Percentiles rank a stretch among this genome's conserved stretches.
Evolutionary conservation across 768 basidiomycete genomes (phyloP).

Genomic region (Mycena kentingensis): DNA sequence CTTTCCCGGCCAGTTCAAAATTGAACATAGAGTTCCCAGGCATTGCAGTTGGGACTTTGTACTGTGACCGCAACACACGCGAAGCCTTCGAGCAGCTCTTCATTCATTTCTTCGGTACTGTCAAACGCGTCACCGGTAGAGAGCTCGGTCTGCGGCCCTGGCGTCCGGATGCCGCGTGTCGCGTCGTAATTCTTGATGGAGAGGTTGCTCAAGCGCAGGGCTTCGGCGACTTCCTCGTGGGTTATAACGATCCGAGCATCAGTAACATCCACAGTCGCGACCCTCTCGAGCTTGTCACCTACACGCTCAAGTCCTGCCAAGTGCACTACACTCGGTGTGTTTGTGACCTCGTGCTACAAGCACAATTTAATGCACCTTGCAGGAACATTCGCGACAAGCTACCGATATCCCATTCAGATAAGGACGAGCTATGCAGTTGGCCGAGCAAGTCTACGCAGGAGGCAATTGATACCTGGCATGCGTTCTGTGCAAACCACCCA

Average conservation of each 20-base stretch:
- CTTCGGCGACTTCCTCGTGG: background rate
- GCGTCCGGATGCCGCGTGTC: no score
- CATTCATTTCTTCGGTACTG: constrained; percentile 13
- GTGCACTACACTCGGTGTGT: background rate
- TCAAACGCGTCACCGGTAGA: constrained; percentile 18
- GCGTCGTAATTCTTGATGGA: no score
- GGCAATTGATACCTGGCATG: no score
- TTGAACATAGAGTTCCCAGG: constrained; percentile 7
- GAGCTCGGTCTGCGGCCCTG: no score
- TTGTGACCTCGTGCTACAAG: no score
- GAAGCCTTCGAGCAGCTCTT: constrained; percentile 19
- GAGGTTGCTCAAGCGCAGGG: background rate
- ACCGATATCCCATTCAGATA: no score
- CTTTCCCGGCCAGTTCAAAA: background rate
- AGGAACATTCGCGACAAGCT: no score
- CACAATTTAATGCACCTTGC: no score
- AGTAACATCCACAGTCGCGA: background rate
- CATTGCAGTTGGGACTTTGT: constrained; percentile 18
- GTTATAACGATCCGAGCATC: background rate
- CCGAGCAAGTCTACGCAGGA: no score
- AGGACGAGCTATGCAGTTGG: no score
- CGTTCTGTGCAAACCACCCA: no score
- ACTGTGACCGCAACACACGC: constrained; percentile 15
- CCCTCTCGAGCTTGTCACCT: background rate
- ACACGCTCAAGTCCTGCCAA: background rate